A percentile compares a stretch with the other conserved stretches of the same genome.
These are phyloP conservation scores for Zygotorulaspora danielsina DNA, from an alignment of 805 yeast species.

Conservation along the genomic window DNA sequence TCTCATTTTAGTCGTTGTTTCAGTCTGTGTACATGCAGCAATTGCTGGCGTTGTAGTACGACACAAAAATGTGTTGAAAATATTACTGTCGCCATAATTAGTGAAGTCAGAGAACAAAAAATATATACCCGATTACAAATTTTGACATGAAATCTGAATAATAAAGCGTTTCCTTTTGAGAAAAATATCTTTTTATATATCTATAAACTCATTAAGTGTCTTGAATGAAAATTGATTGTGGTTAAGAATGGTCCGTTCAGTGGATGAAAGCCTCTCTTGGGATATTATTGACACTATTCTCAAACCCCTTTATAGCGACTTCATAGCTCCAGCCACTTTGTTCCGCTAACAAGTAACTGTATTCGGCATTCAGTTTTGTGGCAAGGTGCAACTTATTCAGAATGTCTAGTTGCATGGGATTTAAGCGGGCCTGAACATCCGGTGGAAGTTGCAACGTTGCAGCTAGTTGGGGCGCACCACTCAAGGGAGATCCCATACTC, in stretches of 20 bases:
- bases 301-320: conserved; percentile 64
- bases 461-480: conserved; percentile 15
- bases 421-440: conserved; percentile 48
- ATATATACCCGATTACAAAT: too few relatives aligned
- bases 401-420: conserved; percentile 56
- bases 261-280: conserved; percentile 53
- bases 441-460: conserved; percentile 48
- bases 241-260: too few relatives aligned
- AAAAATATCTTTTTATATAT: background rate
- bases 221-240: background rate
- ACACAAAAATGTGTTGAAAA: too few relatives aligned
- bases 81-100: conserved; percentile 1
- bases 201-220: background rate
- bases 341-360: conserved; percentile 75
- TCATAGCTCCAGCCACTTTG: conserved; percentile 83
- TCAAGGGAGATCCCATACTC: conserved; percentile 9
- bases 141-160: too few relatives aligned
- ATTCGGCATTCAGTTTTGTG: conserved; percentile 74
- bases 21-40: too few relatives aligned
- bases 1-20: too few relatives aligned
- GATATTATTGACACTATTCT: conserved; percentile 55
- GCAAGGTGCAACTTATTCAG: conserved; percentile 61
- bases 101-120: too few relatives aligned
- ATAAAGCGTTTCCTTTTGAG: too few relatives aligned
- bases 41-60: too few relatives aligned